Evolutionary conservation across 2,329 filamentous ascomycete genomes (phyloP).

Genomic region (Colletotrichum sp.): DNA sequence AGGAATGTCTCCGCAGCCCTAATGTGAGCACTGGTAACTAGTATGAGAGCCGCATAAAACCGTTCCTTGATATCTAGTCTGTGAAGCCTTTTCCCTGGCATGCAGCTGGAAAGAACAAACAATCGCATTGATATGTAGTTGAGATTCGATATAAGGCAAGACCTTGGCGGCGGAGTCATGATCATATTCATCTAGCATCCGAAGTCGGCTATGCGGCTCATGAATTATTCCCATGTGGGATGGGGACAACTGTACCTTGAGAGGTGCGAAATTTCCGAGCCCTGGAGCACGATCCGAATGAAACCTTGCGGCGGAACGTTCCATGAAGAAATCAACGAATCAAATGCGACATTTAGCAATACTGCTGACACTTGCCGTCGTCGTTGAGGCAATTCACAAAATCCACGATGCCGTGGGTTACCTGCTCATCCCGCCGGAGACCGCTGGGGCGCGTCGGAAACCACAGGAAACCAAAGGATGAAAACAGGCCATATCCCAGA

Average conservation of each 20-base stretch:
- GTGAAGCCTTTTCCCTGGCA: too few relatives aligned
- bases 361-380: neutral
- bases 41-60: too few relatives aligned
- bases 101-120: too few relatives aligned
- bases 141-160: accelerated
- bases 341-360: neutral
- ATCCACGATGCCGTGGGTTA: neutral
- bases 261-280: neutral
- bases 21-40: too few relatives aligned
- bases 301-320: neutral
- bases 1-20: too few relatives aligned
- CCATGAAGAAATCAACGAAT: neutral
- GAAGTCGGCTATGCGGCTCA: neutral
- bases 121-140: neutral
- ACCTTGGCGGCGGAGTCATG: neutral
- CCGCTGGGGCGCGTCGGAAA: constrained; percentile 3
- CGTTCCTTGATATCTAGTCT: too few relatives aligned
- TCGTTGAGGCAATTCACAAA: neutral
- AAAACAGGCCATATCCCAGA: neutral
- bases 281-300: neutral
- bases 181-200: neutral
- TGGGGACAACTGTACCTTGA: neutral
- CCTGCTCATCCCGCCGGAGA: neutral
- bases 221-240: neutral
- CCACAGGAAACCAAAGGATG: neutral